Percentiles rank a stretch among this genome's conserved stretches.
phyloP scores from a whole-genome alignment of 129 eudicot species.

The Chrysanthemum seticuspe region DNA sequence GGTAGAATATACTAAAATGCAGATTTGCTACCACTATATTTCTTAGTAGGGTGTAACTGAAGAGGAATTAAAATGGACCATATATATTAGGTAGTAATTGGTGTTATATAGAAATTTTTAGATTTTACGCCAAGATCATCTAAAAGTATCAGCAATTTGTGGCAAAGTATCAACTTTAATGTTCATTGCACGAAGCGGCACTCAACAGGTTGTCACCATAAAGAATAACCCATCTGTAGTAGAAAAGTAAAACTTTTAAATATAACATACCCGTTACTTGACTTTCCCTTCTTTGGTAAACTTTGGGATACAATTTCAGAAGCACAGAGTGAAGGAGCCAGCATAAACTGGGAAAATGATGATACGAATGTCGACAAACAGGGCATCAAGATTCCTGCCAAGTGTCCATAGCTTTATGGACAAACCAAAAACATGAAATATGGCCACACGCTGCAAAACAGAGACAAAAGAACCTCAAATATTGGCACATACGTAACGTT shows the following conservation, averaged over 20 bases:
- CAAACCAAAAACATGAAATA: slow-evolving; percentile 71
- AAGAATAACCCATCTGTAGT: too few relatives aligned
- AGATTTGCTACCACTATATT: neutral
- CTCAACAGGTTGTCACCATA: too few relatives aligned
- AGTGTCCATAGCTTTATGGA: slow-evolving; percentile 41
- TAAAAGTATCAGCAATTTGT: too few relatives aligned
- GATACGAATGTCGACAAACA: slow-evolving; percentile 45
- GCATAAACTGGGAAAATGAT: slow-evolving; percentile 60
- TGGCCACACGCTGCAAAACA: slow-evolving; percentile 68
- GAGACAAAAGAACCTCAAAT: neutral
- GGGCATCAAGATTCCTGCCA: slow-evolving; percentile 54
- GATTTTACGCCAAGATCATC: too few relatives aligned
- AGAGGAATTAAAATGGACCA: too few relatives aligned
- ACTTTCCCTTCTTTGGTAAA: slow-evolving; percentile 44
- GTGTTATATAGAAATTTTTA: too few relatives aligned
- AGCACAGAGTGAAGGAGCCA: slow-evolving; percentile 47
- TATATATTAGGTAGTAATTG: too few relatives aligned
- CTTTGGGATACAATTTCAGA: slow-evolving; percentile 46
- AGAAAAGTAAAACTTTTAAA: neutral
- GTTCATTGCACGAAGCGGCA: too few relatives aligned
- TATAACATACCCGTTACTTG: slow-evolving; percentile 45
- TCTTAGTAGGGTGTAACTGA: too few relatives aligned
- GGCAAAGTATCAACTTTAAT: too few relatives aligned
- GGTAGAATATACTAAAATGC: slow-evolving; percentile 1
- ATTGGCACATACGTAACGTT: neutral